Evolutionary conservation across 352 stramenopile species (phyloP).

Genomic region (Detonula confervacea): DNA sequence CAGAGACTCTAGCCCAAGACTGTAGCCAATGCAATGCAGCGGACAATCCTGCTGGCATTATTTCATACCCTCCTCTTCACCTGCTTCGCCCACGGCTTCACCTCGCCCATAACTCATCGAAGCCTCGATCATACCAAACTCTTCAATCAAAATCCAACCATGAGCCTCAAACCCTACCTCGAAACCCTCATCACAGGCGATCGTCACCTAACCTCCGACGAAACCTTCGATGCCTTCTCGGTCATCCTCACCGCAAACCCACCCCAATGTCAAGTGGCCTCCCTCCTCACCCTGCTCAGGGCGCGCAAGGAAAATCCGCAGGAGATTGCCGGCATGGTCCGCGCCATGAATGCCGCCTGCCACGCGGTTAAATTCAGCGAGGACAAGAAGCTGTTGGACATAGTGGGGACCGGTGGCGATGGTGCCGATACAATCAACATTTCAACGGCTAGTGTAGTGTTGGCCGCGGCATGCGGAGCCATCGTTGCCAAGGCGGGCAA

Average conservation of each 20-base stretch:
- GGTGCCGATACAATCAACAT: slow-evolving; percentile 99
- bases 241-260: slow-evolving; percentile 76
- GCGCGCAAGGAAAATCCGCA: slow-evolving; percentile 93
- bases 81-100: neutral
- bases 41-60: too few species aligned
- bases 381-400: slow-evolving; percentile 92
- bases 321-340: slow-evolving; percentile 96
- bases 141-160: too few species aligned
- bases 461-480: slow-evolving; percentile 93
- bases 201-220: slow-evolving; percentile 75
- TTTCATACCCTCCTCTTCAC: too few species aligned
- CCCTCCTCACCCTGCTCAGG: slow-evolving; percentile 93
- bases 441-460: slow-evolving; percentile 93
- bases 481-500: slow-evolving; percentile 97
- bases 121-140: too few species aligned
- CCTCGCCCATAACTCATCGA: too few species aligned
- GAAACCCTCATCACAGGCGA: slow-evolving; percentile 83
- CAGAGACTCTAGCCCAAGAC: too few species aligned
- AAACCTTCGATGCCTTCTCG: slow-evolving; percentile 82
- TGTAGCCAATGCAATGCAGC: too few species aligned
- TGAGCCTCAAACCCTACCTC: slow-evolving; percentile 83
- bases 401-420: slow-evolving; percentile 98
- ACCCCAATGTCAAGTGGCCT: slow-evolving; percentile 86
- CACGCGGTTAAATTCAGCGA: slow-evolving; percentile 87
- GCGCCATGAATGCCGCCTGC: slow-evolving; percentile 94